Evolutionary conservation across 2,329 filamentous ascomycete genomes (phyloP).

Genomic region (Aspergillus aculeatus): DNA sequence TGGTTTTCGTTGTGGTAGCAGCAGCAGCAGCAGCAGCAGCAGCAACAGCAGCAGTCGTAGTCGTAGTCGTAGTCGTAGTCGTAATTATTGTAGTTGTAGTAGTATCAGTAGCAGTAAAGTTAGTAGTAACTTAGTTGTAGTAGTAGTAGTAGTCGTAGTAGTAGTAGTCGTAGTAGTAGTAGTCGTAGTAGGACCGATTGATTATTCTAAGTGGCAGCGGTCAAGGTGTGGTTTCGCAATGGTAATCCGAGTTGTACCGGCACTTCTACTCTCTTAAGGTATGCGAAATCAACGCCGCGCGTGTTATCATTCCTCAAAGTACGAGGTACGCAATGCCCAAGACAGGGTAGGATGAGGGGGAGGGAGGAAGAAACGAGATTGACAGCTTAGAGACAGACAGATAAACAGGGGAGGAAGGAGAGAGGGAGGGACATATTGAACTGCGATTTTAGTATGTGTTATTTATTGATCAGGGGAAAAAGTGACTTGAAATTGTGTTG

Average conservation of each 20-base stretch:
- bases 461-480: background rate
- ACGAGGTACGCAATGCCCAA: background rate
- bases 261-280: background rate
- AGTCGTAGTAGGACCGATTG: background rate
- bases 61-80: background rate
- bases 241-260: background rate
- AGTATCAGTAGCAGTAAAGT: too few relatives aligned
- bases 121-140: background rate
- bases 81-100: constrained; percentile 1
- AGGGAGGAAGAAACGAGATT: background rate
- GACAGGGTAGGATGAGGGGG: background rate
- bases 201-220: constrained; percentile 13
- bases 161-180: constrained; percentile 5
- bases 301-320: background rate
- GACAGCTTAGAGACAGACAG: too few relatives aligned
- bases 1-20: background rate
- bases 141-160: constrained; percentile 1
- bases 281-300: background rate
- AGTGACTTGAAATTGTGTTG: background rate
- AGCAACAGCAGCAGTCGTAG: too few relatives aligned
- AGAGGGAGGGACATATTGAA: background rate
- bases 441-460: background rate
- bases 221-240: constrained; percentile 14
- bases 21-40: too few relatives aligned
- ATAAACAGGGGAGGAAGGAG: too few relatives aligned